These are phyloP conservation scores for Suillus luteus DNA, from an alignment of 768 basidiomycete species.

Conservation along the genomic window DNA sequence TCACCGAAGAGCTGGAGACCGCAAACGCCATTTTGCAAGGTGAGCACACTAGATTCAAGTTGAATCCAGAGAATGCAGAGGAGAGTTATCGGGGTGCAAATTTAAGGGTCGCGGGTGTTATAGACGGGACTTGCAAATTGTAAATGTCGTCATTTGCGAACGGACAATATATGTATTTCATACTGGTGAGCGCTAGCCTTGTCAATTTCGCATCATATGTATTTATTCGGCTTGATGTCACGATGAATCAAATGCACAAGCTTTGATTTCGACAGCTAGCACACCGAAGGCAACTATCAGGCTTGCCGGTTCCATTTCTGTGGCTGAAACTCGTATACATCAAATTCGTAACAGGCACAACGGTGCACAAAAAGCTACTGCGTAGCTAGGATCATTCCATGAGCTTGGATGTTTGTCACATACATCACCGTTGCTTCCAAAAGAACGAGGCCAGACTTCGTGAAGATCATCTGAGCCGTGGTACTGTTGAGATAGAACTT, in stretches of 20 bases:
- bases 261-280: too few relatives aligned
- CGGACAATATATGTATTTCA: too few relatives aligned
- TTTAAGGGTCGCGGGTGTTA: too few relatives aligned
- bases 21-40: background rate
- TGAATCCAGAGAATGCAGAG: background rate
- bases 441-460: conserved; percentile 12
- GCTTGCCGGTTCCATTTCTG: too few relatives aligned
- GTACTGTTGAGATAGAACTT: conserved; percentile 54
- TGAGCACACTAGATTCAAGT: background rate
- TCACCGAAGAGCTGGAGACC: background rate
- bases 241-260: too few relatives aligned
- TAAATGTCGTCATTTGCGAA: too few relatives aligned
- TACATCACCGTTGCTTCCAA: conserved; percentile 9
- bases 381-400: conserved; percentile 2
- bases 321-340: background rate
- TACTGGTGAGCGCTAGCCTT: too few relatives aligned
- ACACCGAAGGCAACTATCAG: too few relatives aligned
- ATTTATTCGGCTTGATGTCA: too few relatives aligned
- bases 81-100: too few relatives aligned
- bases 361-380: background rate
- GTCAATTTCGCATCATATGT: too few relatives aligned
- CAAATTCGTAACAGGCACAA: background rate
- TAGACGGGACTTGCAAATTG: too few relatives aligned
- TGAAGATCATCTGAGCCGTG: conserved; percentile 10
- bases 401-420: conserved; percentile 11